Evolutionary conservation across 371 early-diverging fungal genomes (phyloP), one percentile per base, ranked within the genome.

Genomic region (Rhizopus microsporus): DNA sequence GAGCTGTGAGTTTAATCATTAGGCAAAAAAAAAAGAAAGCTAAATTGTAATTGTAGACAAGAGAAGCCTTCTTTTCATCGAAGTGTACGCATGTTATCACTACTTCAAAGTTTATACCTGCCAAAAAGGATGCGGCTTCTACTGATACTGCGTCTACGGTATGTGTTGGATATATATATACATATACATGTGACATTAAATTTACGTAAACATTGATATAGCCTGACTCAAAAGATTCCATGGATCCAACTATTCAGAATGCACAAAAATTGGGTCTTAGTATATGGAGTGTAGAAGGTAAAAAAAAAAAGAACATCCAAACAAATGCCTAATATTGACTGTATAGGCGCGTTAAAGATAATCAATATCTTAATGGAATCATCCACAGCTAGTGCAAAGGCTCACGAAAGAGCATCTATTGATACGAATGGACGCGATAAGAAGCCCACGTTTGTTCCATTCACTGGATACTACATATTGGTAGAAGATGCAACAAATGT

Each of bases 21-120:
- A 37, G 6, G 34, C 10, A 9, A 46, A 16, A 8, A 13, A 17
- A 34, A 5, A 38, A n/a, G 3, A 31, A 9, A 34, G 32, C 32
- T 6, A 3, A 15, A 33, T 55, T 38, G 3, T 33, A 13, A 13
- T 5, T 16, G 0, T 60, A 74, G 74, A 51, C 59, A n/a, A 55
- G 58, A 9, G 79, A 75, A 31, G 46, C 69, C 13, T 78, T 78
- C 55, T 78, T 75, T 39, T 78, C 79, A 23, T 60, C 56, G 7
- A 69, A 75, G 51, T 78, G 79, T 38, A 78, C 79, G 2, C 79
- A 78, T 56, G 50, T 78, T 10, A 65, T 75, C 2, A 78, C 79
- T 2, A 62, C 17, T 29, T 17, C 63, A 12, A 67, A 67, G 51
- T 48, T 65, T 7, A 54, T 71, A 17, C 58, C 60, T 34, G 10